Evolutionary conservation across 1,139 yeast genomes (phyloP), one percentile per base, ranked within the genome.

Genomic region (Saccharomyces hybrid): DNA sequence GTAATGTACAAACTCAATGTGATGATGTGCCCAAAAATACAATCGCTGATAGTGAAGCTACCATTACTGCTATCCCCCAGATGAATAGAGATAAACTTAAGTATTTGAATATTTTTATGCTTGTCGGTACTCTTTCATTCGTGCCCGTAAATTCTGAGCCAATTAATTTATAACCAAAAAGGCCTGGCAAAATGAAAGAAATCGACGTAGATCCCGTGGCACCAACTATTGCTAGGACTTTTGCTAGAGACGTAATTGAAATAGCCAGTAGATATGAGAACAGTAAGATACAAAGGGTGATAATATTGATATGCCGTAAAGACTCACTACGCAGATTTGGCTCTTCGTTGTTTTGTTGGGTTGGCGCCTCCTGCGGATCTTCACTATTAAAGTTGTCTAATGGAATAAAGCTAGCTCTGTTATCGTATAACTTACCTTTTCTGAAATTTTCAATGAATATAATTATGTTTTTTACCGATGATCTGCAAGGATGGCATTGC

Each of bases 181-280:
- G 75, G 0, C 98, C 98, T 0, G 98, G 98, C 54, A 91, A 77
- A 52, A 91, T 90, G 69, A 91, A 91, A 14, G 97, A 88, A 56
- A 91, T 91, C 13, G 96, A 85, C 0, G 97, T 90, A 2, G 96
- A 88, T 0, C 98, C 98, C 0, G 97, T 91, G 2, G 96, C 86
- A 2, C 98, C 98, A 8, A 91, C 97, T 71, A 90, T 83, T 3
- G 97, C 95, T 58, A 91, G 76, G 46, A 91, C 95, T 55, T 82
- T 84, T 51, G 90, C 97, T 61, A 91, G 78, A 0, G 96, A 88
- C 1, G 79, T 77, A 8, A 91, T 95, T 1, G 84, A 72, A 42
- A 86, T 76, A 0, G 97, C 96, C 16, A 88, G 79, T 19, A 82
- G 59, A 65, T 86, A 89, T 31, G 95, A 82, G 28, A 77, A 68